Base-by-base conservation (phyloP, 1,284 basidiomycete species). In the Stygiomarasmius scandens region DNA sequence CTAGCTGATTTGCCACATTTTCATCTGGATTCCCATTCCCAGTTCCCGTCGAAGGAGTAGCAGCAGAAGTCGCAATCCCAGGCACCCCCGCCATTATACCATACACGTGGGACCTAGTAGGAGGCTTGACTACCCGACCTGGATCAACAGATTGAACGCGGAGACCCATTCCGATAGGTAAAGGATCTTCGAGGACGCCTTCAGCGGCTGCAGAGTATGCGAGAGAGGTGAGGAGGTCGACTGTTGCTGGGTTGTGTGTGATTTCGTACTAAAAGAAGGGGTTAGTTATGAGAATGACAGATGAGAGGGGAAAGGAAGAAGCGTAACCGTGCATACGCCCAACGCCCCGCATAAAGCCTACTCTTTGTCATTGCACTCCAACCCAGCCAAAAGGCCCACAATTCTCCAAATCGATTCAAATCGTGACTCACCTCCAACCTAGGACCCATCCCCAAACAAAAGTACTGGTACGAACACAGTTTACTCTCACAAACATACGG, bases 401-500 rank as follows among this genome's bases (percentile, higher is more conserved):
- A n/a, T n/a, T n/a, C n/a, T n/a, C n/a, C n/a, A n/a, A n/a, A n/a
- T n/a, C n/a, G n/a, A n/a, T n/a, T n/a, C n/a, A n/a, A n/a, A n/a
- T n/a, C n/a, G n/a, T n/a, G n/a, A 11, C 25, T 11, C 64, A 84
- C 86, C 76, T 87, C 86, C 16, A 87, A 76, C 14, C 84, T 86
- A 2, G 84, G 80, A 0, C 85, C 85, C 19, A 80, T 75, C 58
- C 85, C 85, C 43, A 85, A 69, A 10, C 77, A 72, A 63, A 86
- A 87, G 62, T 85, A 88, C 62, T 85, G 85, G 63, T 85, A 87
- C 2, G 79, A 72, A 66, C 86, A 88, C 2, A 88, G 72, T 58
- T 78, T 80, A 12, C 76, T 77, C 57, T 80, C 75, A 64, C 86
- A 88, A 14, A 87, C 84, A 63, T 87, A 87, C 4, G 86, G 86